A percentile compares a stretch with the other conserved stretches of the same genome.
Conservation (phyloP, 108 stramenopile genomes). For the Stephanodiscus minutulus region DNA sequence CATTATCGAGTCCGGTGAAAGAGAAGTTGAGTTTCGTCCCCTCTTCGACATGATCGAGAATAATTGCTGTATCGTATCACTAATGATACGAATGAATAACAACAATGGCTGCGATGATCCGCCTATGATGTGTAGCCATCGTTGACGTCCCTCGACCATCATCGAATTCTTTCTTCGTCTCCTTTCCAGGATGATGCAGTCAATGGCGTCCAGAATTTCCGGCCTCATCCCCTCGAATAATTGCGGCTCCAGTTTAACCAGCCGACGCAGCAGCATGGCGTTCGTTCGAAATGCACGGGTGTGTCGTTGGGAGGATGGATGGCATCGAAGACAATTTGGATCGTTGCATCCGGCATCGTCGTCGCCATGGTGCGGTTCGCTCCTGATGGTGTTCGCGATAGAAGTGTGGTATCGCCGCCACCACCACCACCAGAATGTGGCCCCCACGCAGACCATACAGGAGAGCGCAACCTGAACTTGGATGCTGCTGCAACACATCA, state of each 20-base stretch:
- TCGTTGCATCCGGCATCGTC: constrained; percentile 31
- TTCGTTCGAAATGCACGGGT: constrained; percentile 20
- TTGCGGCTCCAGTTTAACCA: constrained; percentile 39
- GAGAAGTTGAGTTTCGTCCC: not conserved
- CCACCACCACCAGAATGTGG: not conserved
- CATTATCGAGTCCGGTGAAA: not conserved
- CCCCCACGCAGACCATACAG: not conserved
- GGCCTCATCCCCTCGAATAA: constrained; percentile 37
- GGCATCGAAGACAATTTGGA: constrained; percentile 46
- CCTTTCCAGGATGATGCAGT: not conserved
- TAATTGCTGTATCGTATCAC: constrained; percentile 4
- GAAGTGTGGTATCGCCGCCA: not conserved
- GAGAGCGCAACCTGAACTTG: not conserved
- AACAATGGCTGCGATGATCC: not conserved
- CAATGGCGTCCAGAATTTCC: constrained; percentile 26
- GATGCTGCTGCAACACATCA: constrained; percentile 25
- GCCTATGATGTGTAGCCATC: not conserved
- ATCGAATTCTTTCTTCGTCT: not conserved
- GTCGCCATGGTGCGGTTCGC: not conserved
- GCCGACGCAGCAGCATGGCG: constrained; percentile 33
- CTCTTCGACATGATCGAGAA: not conserved
- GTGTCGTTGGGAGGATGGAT: constrained; percentile 34
- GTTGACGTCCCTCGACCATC: not conserved
- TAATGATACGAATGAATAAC: not conserved
- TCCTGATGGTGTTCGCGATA: too few species aligned